Evolutionary conservation across 2,329 filamentous ascomycete genomes (phyloP), one percentile per base, ranked within the genome.

Genomic region (Alternaria panax): DNA sequence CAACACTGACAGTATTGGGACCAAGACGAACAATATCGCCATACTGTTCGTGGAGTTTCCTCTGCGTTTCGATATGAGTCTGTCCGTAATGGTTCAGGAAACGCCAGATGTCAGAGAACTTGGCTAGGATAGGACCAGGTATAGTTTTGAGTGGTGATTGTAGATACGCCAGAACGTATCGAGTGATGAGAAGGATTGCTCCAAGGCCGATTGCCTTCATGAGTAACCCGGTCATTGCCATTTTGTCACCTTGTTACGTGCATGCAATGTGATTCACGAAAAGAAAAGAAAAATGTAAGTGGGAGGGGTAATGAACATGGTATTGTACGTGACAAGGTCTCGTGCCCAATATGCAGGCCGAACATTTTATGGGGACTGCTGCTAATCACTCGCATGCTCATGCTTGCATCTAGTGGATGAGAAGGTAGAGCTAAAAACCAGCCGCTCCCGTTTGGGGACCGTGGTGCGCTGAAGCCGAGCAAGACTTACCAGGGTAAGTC

Each of bases 41-140:
- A 41, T 75, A 68, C 47, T 71, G 66, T 30, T 67, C 60, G 43
- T 76, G 74, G n/a, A 76, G 64, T 18, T 60, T 62, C 45, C 60
- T 64, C 59, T 74, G 70, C 5, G 71, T 74, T 53, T 74, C 69
- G 45, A 73, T 74, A 41, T 73, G 67, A n/a, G 63, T 69, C 56
- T 70, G 67, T 11, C 63, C 30, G 40, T 71, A 75, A n/a, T 73
- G 70, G 34, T 69, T 70, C 12, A 63, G 54, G 38, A 76, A 62
- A 18, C 74, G 69, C 74, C 73, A 77, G 28, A 72, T 47, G 55
- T 77, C 60, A 4, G 73, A 70, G 59, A 77, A 75, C 42, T 72
- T 73, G 38, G 75, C 74, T 9, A 74, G 34, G 50, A 73, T 68
- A 1, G 75, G 75, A 5, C 75, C 75, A 6, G 75, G 75, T 7